phyloP scores from a whole-genome alignment of 305 asterid species.

The Solanum hybrid region DNA sequence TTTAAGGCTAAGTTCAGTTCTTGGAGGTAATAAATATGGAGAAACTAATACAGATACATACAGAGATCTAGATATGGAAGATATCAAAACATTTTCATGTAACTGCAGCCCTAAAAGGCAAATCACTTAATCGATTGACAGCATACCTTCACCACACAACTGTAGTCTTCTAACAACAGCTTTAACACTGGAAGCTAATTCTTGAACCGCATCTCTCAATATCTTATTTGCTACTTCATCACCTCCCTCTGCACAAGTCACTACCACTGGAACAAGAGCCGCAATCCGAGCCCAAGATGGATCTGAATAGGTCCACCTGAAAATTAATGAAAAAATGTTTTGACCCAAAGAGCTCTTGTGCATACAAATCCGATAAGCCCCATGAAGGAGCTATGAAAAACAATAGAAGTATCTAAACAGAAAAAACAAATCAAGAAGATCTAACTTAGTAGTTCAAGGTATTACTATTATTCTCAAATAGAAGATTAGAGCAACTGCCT shows the following conservation, averaged over 20 bases:
- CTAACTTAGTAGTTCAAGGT: not conserved
- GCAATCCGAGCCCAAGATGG: constrained; percentile 85
- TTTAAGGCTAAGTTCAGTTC: not conserved
- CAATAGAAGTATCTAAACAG: not conserved
- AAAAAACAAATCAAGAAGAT: not conserved
- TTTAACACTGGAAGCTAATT: constrained; percentile 67
- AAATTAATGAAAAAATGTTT: constrained; percentile 8
- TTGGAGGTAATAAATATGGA: not conserved
- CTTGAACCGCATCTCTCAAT: constrained; percentile 50
- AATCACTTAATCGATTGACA: not conserved
- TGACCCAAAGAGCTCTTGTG: not conserved
- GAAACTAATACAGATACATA: not conserved
- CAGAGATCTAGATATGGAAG: not conserved
- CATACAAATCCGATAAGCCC: not conserved
- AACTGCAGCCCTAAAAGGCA: not conserved
- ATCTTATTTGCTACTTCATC: constrained; percentile 55
- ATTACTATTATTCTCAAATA: not conserved
- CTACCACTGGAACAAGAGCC: constrained; percentile 57
- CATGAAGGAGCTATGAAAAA: not conserved
- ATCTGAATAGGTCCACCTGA: constrained; percentile 80
- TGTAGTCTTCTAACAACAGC: constrained; percentile 66
- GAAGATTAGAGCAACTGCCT: not conserved
- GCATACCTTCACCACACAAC: constrained; percentile 63
- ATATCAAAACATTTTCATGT: not conserved
- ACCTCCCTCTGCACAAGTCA: constrained; percentile 65